Evolutionary conservation across 192 early-diverging fungal species (phyloP), one percentile per base, ranked within the genome.

Genomic region (Funneliformis geosporum): DNA sequence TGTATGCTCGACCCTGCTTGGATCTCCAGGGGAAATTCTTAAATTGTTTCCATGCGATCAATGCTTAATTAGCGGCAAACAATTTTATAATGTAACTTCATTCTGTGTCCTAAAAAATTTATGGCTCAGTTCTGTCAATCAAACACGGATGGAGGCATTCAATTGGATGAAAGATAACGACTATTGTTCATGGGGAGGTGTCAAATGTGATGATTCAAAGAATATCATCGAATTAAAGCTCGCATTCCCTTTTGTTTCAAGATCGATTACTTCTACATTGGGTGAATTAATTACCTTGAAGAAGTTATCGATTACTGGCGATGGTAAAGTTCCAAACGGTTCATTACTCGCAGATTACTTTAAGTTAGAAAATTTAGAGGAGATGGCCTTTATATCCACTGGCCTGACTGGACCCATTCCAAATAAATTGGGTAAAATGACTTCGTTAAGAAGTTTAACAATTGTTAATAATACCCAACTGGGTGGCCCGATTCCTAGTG

Each of bases 101-200:
- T 78, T 78, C 50, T 78, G 76, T 23, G 46, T 46, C 0, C 55
- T 78, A 27, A 78, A 68, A 78, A 27, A 33, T 7, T 68, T 78
- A 2, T 60, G 8, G 28, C 0, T 40, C 4, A 78, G 68, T 67
- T 11, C 64, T n/a, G 10, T 50, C 8, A 78, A 78, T 55, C 25
- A 21, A n/a, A 64, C 65, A 12, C 2, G 0, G 16, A 7, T 78
- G 9, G 76, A 78, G 8, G n/a, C 10, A 0, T 2, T 38, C 5
- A 23, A 27, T 9, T 78, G 76, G 76, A 33, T 78, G 65, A 9
- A 5, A 16, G 40, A 78, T 66, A 44, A 5, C 8, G 1, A 68
- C n/a, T 78, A 33, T 67, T 78, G 76, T 78, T 6, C 1, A 68
- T 78, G 76, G 76, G 0, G 28, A 68, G 65, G 65, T 10, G 46